Base-by-base conservation (phyloP, 495 filamentous ascomycete species). In the Chaetomidium leptoderma region DNA sequence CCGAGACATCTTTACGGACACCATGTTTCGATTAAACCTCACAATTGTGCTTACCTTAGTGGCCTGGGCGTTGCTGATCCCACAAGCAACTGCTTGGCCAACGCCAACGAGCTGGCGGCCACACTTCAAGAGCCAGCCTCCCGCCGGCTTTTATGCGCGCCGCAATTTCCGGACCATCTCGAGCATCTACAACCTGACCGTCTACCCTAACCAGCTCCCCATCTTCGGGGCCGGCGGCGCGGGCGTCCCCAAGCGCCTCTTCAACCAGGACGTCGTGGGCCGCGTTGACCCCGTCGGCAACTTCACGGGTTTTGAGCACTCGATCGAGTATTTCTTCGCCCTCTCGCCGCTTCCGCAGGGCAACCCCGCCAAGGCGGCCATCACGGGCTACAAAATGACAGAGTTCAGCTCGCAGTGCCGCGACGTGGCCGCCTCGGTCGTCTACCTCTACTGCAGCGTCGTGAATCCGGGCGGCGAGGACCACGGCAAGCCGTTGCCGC, bases 251-350 rank as follows among this genome's bases (percentile, higher is more conserved):
- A 32, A 61, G 3, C 70, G 70, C 3, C 66, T 76, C 30, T 77
- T 77, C 65, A 70, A 51, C 57, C 21, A 62, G 21, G 57, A 71
- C 40, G 71, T 69, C 3, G 59, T 61, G 8, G 72, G 72, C 36
- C 60, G 72, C 1, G 71, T 73, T 32, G 59, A 66, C 36, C 72
- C 71, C 10, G 63, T 72, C 17, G 72, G 72, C 62, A 65, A 70
- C 27, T 75, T 75, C 46, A 57, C 55, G 13, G 68, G 67, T 27
- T 72, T 73, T 51, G 63, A 73, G 35, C 60, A 72, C 30, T 72
- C 67, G 23, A 69, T 72, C 58, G 71, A 74, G 63, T 74, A 68
- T 58, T 74, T 74, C 35, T 74, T 74, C 40, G 69, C 69, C 26
- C 66, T 73, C 6, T 57, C 70, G 23, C 70, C 69, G n/a, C 52